Base-by-base conservation (phyloP, 2,329 filamentous ascomycete species). In the Scytalidium lignicola region DNA sequence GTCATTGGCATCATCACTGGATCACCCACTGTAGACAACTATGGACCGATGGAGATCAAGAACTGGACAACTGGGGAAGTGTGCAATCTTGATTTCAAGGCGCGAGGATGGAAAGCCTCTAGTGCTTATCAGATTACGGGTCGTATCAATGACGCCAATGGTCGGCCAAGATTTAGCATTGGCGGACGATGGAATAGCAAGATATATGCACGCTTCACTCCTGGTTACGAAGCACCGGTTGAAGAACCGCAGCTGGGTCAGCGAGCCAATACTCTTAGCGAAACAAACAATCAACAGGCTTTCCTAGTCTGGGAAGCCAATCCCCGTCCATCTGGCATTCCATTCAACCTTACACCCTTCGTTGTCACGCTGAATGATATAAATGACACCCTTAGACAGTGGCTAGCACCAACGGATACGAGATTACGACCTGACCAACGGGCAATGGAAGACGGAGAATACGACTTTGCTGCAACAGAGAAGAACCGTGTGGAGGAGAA, bases 1-100 rank as follows among this genome's bases (percentile, higher is more conserved):
- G 93, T 99, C n/a, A 85, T 97, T 51, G 93, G 93, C 51, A 99
- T 99, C 67, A 96, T 99, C 61, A 97, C 92, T 0, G 93, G 93
- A 43, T 96, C 89, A 59, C 93, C 93, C 0, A 88, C 88, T 0
- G 88, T 99, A n/a, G 93, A 99, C 71, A 96, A 99, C 68, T 97
- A 97, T 65, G 93, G 93, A 1, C 77, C 85, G 1, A 97, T 99
- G 89, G 90, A 96, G 65, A 85, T 99, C 67, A 96, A 90, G 74
- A 99, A 99, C 70, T 92, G 88, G 85, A 95, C 85, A 0, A 99
- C 92, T 1, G 92, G 93, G 47, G 93, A 97, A 67, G 78, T 87
- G n/a, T 92, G 88, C 56, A 72, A 85, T 3, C 73, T 99, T 1
- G 90, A 97, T 57, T 99, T 99, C 75, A 97, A 97, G 69, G 79